phyloP scores from a whole-genome alignment of 73 alveolate genomes.

The Paramecium bursaria region DNA sequence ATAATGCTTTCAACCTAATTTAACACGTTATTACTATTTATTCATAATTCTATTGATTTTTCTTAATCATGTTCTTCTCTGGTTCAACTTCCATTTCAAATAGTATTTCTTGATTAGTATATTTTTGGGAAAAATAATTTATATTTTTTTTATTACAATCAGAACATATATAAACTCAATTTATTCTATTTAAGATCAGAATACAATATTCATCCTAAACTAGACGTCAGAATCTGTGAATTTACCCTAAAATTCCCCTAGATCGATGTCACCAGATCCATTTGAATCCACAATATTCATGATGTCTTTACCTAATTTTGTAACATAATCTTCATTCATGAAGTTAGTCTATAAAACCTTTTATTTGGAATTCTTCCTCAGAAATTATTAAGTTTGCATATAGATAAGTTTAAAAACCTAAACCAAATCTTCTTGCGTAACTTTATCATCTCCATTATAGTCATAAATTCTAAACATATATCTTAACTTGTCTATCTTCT shows the following conservation, averaged over 20 bases:
- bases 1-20: no score
- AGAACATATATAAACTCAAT: no score
- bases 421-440: conserved; percentile 47
- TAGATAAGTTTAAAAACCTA: conserved; percentile 30
- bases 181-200: not conserved
- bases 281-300: conserved; percentile 54
- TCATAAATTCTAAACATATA: conserved; percentile 53
- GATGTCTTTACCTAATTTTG: conserved; percentile 26
- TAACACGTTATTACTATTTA: no score
- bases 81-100: no score
- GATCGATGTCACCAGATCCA: conserved; percentile 20
- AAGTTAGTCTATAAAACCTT: conserved; percentile 34
- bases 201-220: conserved; percentile 41
- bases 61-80: no score
- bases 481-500: not conserved
- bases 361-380: not conserved
- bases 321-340: conserved; percentile 48
- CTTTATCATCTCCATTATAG: conserved; percentile 27
- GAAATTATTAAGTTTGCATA: conserved; percentile 22
- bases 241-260: conserved; percentile 24
- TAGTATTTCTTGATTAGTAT: no score
- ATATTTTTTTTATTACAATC: no score
- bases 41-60: no score
- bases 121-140: no score
- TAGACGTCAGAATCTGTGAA: conserved; percentile 24